Evolutionary conservation across 2,329 filamentous ascomycete genomes (phyloP), one percentile per base, ranked within the genome.

Genomic region (Colletotrichum limetticola): DNA sequence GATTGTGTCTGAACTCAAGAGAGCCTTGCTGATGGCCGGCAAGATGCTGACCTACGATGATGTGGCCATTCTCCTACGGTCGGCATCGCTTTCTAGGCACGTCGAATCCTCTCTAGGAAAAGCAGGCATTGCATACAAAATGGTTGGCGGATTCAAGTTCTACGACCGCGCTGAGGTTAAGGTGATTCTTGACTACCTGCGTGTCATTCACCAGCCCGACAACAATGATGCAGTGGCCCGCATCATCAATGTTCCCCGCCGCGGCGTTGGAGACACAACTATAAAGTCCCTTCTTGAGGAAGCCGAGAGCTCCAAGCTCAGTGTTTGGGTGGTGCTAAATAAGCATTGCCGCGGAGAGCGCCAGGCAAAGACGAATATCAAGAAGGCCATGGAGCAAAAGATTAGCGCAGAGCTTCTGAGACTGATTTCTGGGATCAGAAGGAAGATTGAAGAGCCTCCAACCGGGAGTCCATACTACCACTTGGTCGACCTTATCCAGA

Each of bases 81-180:
- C 95, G 2, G 94, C 95, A 1, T 87, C 91, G 1, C 86, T 98
- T 8, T 98, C 96, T 0, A 88, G 95, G 26, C 91, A 94, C n/a
- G 93, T 98, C 52, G 96, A 99, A 83, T 89, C 91, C 26, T 92
- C 93, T 3, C 86, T 98, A 53, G 94, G 93, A 16, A 94, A 93
- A 78, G 90, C 91, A 12, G 95, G 95, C 1, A 91, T 98, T 53
- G 89, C 95, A 0, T 99, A 98, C 82, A 91, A 91, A 62, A 98
- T 98, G 95, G 92, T 98, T 64, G 96, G 90, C 49, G 96, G 97
- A 2, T 90, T 91, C 74, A 93, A 94, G 71, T 99, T 99, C 80
- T 98, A 97, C 78, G 97, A 99, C 76, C 91, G 97, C 64, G 89
- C 91, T 3, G 96, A 99, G 80, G 93, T 98, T 79, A 97, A 97